Percentiles rank a stretch among this genome's conserved stretches.
Conservation (phyloP, 441 rosid species). For the Macaranga tanarius region DNA sequence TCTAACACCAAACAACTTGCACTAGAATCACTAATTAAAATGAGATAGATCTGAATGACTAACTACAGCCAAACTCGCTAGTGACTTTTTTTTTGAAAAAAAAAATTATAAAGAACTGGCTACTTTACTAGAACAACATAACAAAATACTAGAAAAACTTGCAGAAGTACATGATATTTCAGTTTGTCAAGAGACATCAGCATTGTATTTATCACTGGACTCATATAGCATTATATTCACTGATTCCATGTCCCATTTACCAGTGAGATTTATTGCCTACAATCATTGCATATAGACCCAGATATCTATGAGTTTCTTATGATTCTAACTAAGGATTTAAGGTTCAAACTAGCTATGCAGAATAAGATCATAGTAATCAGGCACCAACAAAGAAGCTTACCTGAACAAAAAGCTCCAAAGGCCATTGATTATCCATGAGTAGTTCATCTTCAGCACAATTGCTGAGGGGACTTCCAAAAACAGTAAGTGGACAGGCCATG, state of each 20-base stretch:
- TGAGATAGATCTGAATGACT: not conserved
- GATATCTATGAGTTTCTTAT: too few relatives aligned
- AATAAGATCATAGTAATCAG: not conserved
- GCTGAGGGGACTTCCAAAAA: conserved; percentile 55
- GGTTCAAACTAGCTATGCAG: not conserved
- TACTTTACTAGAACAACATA: too few relatives aligned
- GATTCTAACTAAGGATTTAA: not conserved
- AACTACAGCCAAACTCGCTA: too few relatives aligned
- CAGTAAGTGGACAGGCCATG: conserved; percentile 85
- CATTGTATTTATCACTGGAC: not conserved
- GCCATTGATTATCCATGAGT: conserved; percentile 48
- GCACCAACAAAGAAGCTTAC: conserved; percentile 37
- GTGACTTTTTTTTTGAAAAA: too few relatives aligned
- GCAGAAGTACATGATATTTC: not conserved
- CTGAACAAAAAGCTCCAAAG: conserved; percentile 68
- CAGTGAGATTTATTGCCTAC: not conserved
- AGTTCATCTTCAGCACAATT: conserved; percentile 48
- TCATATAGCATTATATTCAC: not conserved
- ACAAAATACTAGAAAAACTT: not conserved
- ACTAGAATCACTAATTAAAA: not conserved
- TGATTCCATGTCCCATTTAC: not conserved
- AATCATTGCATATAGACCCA: too few relatives aligned
- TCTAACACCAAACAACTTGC: not conserved
- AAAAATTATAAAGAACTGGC: too few relatives aligned
- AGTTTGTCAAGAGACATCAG: not conserved